phyloP scores from a whole-genome alignment of 495 filamentous ascomycete species.

The Xylaria bambusicola region DNA sequence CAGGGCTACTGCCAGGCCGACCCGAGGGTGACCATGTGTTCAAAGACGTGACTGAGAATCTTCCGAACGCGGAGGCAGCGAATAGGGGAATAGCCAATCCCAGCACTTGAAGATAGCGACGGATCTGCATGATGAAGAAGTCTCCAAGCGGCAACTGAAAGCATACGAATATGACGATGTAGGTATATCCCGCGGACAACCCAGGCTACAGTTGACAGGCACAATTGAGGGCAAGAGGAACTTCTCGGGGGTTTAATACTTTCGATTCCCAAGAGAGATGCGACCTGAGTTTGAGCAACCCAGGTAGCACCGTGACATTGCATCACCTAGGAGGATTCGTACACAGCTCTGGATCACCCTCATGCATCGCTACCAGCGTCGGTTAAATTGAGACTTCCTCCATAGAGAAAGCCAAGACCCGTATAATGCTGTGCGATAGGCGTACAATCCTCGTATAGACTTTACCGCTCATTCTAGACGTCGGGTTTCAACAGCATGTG shows the following conservation, averaged over 20 bases:
- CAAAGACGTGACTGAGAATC: background rate
- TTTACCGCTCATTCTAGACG: background rate
- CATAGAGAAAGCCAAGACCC: slow-evolving; percentile 5
- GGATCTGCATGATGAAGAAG: background rate
- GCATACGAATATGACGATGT: background rate
- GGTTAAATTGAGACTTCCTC: background rate
- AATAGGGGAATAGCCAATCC: background rate
- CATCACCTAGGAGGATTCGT: background rate
- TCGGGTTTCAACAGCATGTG: background rate
- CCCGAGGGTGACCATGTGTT: slow-evolving; percentile 1
- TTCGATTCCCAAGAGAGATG: background rate
- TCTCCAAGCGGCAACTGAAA: background rate
- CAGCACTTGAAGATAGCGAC: background rate
- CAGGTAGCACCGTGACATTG: background rate
- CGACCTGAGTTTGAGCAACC: background rate
- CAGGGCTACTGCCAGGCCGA: slow-evolving; percentile 1
- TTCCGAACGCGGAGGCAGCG: too few relatives aligned
- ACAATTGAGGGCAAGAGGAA: background rate
- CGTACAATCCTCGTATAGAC: background rate
- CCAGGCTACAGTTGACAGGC: too few relatives aligned
- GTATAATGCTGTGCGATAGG: background rate
- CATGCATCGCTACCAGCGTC: background rate
- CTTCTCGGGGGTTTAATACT: too few relatives aligned
- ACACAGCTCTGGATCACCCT: background rate
- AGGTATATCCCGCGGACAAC: background rate